Base-by-base conservation (phyloP, 2,329 filamentous ascomycete genomes). In the Trichoderma afroharzianum region DNA sequence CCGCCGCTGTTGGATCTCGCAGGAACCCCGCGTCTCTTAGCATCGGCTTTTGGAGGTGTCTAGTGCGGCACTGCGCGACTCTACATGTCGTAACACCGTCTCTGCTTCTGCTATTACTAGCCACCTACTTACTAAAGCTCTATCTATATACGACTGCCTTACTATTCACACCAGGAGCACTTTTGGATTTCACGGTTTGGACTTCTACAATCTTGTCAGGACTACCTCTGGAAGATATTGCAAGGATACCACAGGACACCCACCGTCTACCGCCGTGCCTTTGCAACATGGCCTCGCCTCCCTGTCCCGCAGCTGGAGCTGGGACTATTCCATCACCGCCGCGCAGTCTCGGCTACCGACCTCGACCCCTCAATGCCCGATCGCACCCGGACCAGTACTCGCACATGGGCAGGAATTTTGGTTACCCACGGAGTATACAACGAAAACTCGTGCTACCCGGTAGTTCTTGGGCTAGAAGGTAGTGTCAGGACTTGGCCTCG, bases 311-410 rank as follows among this genome's bases (percentile, higher is more conserved):
- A 32, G n/a, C 18, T 6, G 11, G 28, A 47, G 36, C 69, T 66
- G 43, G 50, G 36, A 50, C 43, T 36, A 26, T 32, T 30, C 15
- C 33, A 33, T 53, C 47, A 28, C 21, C 33, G 30, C n/a, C 32
- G 36, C 55, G 53, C 47, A 55, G 39, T 62, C 69, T 66, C 62
- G 69, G 69, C 62, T 66, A 61, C 53, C 28, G 9, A 24, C 69
- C 21, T 32, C 26, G 36, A 70, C 69, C 69, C 69, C 63, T 71
- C 69, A 59, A 18, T 24, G 57, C n/a, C 57, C 57, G 57, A 59
- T 59, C 30, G 28, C n/a, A 64, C 8, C 43, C 21, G 30, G 18
- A 36, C 26, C 26, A n/a, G 36, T 50, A 43, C 55, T 11, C 28
- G 26, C 9, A n/a, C 28, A n/a, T 14, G 57, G 30, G 5, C 30